Evolutionary conservation across 1,139 yeast genomes (phyloP).

Genomic region (Yamadazyma pseudoaaseri): DNA sequence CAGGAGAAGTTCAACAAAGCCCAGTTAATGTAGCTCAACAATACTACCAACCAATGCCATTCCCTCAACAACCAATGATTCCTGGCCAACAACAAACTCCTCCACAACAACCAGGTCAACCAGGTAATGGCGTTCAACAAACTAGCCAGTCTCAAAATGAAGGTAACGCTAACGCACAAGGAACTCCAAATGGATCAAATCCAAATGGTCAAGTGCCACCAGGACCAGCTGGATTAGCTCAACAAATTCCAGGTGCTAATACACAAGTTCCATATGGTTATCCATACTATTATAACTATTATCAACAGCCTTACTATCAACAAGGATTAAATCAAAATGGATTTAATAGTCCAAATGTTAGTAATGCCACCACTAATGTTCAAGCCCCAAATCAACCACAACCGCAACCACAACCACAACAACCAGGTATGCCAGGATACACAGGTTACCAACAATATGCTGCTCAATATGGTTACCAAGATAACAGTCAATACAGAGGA

Average conservation of each 20-base stretch:
- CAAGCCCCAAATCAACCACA: constrained; percentile 23
- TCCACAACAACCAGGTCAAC: constrained; percentile 8
- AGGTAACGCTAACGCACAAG: constrained; percentile 5
- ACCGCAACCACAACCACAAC: constrained; percentile 7
- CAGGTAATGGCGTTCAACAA: constrained; percentile 4
- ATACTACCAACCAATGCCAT: constrained; percentile 9
- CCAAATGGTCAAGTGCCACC: constrained; percentile 7
- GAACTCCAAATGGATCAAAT: constrained; percentile 2
- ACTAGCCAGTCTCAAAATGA: constrained; percentile 3
- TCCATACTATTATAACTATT: constrained; percentile 47
- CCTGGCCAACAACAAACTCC: constrained; percentile 5
- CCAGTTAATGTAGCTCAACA: constrained; percentile 12
- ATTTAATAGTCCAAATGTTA: constrained; percentile 14
- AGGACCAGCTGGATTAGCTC: constrained; percentile 11
- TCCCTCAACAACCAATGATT: constrained; percentile 8
- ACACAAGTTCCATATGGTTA: constrained; percentile 36
- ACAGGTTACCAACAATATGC: constrained; percentile 51
- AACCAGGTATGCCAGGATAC: constrained; percentile 37
- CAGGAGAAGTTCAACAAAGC: constrained; percentile 11
- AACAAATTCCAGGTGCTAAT: constrained; percentile 18
- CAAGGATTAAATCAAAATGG: constrained; percentile 29
- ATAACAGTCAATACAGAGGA: constrained; percentile 38
- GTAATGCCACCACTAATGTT: constrained; percentile 12
- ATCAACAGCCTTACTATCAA: constrained; percentile 43
- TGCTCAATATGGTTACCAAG: constrained; percentile 54